These are phyloP conservation scores for Fusarium stilboides DNA, from an alignment of 2,329 filamentous ascomycete genomes.

Conservation along the genomic window DNA sequence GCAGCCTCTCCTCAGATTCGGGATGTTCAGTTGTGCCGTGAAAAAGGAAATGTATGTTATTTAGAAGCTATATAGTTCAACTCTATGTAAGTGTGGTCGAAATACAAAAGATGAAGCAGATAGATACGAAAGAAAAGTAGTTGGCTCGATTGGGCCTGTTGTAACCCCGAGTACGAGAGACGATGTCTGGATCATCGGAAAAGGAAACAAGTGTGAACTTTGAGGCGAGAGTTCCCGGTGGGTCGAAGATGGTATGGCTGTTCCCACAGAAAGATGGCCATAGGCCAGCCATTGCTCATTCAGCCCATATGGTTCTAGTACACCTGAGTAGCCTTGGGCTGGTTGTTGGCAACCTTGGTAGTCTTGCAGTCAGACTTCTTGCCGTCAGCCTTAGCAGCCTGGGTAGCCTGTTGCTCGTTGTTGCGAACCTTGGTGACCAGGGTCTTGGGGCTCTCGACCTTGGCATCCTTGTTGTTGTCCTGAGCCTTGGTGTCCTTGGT, in stretches of 20 bases:
- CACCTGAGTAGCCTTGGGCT: neutral
- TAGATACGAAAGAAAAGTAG: neutral
- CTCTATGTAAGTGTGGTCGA: neutral
- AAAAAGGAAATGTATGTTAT: neutral
- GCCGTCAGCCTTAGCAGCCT: neutral
- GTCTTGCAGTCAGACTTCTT: slow-evolving; percentile 7
- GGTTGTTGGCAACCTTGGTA: neutral
- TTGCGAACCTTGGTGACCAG: slow-evolving; percentile 10
- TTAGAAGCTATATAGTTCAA: neutral
- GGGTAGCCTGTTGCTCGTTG: neutral
- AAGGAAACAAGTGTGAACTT: no score
- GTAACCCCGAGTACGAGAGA: no score
- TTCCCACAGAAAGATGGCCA: no score
- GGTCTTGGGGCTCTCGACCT: slow-evolving; percentile 6
- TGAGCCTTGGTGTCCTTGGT: neutral
- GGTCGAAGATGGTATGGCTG: no score
- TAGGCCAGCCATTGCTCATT: no score
- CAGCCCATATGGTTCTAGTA: neutral
- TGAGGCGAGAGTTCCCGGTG: no score
- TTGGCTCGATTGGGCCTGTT: neutral
- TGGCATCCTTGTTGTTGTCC: neutral
- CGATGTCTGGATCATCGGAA: no score
- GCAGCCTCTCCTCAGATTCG: no score
- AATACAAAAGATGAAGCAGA: slow-evolving; percentile 4
- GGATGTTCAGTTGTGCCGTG: no score